These are phyloP conservation scores for Colletotrichum kahawae DNA, from an alignment of 2,329 filamentous ascomycete genomes.

Conservation along the genomic window DNA sequence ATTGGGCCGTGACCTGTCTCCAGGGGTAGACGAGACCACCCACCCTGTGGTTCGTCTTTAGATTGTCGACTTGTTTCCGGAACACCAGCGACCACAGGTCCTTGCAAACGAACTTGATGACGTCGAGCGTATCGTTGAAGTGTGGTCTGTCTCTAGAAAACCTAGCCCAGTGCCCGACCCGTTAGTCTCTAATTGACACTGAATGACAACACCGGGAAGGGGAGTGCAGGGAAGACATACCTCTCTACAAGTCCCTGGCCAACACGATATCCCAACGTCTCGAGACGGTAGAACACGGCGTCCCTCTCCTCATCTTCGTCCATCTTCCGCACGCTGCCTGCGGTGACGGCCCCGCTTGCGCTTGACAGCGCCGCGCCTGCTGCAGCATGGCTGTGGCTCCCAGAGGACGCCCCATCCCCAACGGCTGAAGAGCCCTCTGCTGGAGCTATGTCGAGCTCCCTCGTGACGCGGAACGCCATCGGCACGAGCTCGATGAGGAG, in stretches of 20 bases:
- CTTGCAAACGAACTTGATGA: constrained; percentile 99
- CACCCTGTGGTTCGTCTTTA: constrained; percentile 96
- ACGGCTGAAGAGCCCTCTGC: constrained; percentile 31
- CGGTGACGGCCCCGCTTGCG: constrained; percentile 21
- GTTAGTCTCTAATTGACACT: neutral
- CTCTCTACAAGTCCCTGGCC: constrained; percentile 91
- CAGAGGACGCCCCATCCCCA: neutral
- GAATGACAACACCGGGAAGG: neutral
- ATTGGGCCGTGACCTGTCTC: neutral
- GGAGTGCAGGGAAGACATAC: constrained; percentile 46
- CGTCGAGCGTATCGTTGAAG: constrained; percentile 90
- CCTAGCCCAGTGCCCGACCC: constrained; percentile 42
- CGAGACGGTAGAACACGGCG: constrained; percentile 83
- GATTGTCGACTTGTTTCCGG: constrained; percentile 95
- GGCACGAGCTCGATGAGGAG: constrained; percentile 96
- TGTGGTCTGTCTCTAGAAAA: constrained; percentile 85
- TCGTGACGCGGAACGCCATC: constrained; percentile 85
- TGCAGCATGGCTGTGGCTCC: constrained; percentile 6
- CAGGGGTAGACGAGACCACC: constrained; percentile 23
- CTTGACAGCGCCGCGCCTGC: constrained; percentile 23
- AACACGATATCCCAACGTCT: constrained; percentile 87
- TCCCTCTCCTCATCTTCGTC: constrained; percentile 86
- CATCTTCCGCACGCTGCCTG: constrained; percentile 38
- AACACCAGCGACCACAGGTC: constrained; percentile 96
- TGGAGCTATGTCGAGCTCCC: constrained; percentile 66